Evolutionary conservation across 306 rosid species (phyloP).

Genomic region (Pyrus communis): DNA sequence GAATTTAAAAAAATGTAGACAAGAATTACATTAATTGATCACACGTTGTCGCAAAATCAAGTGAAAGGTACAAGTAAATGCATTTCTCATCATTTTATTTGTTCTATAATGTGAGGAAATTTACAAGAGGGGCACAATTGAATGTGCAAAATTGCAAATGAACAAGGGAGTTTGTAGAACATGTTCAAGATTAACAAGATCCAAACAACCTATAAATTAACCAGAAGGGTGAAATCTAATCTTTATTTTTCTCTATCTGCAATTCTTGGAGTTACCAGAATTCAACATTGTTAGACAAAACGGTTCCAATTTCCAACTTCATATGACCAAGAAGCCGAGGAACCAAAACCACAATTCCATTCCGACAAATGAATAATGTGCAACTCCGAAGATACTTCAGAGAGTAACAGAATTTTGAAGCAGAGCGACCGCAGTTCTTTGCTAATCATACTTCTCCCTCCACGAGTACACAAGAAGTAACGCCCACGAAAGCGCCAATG

Average conservation of each 20-base stretch:
- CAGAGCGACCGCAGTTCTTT: not conserved
- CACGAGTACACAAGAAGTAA: constrained; percentile 64
- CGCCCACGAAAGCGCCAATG: constrained; percentile 72
- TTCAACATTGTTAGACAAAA: not conserved
- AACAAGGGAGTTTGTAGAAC: not conserved
- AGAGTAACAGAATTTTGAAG: not conserved
- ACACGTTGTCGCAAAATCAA: no score
- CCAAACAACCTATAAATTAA: not conserved
- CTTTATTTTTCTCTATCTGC: not conserved
- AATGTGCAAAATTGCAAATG: not conserved
- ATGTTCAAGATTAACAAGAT: not conserved
- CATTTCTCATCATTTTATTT: not conserved
- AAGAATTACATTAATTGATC: not conserved
- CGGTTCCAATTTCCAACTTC: not conserved
- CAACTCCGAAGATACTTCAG: not conserved
- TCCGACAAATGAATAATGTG: not conserved
- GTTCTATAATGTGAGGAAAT: not conserved
- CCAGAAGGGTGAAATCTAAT: not conserved
- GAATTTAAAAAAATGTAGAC: no score
- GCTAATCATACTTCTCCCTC: constrained; percentile 87
- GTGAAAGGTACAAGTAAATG: not conserved
- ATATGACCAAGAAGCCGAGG: not conserved
- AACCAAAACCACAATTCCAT: not conserved
- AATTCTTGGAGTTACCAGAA: not conserved
- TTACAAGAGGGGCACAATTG: not conserved